A percentile compares a stretch with the other conserved stretches of the same genome.
Evolutionary conservation across 768 basidiomycete genomes (phyloP).

Genomic region (Collybiopsis luxurians): DNA sequence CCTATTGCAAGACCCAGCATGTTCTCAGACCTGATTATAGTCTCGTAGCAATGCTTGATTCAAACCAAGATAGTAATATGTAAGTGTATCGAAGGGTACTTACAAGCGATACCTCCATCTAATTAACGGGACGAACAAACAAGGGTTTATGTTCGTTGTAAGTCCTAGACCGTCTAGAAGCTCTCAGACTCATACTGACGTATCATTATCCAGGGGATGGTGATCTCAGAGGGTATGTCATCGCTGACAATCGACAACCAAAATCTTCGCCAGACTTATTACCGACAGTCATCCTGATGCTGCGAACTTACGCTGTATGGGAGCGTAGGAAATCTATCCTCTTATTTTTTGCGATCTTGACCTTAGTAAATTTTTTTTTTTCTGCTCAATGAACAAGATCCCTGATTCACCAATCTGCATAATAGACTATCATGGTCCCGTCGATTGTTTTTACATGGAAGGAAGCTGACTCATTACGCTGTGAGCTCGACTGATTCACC

Average conservation of each 20-base stretch:
- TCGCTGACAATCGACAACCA: background rate
- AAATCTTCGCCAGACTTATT: background rate
- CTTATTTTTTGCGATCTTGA: conserved; percentile 26
- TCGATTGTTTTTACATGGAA: background rate
- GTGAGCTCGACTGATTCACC: background rate
- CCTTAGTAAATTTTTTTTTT: conserved; percentile 12
- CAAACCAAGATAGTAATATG: background rate
- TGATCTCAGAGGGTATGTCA: background rate
- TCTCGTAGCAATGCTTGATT: background rate
- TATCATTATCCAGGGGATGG: background rate
- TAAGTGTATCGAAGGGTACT: background rate
- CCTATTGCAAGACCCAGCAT: background rate
- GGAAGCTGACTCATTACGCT: background rate
- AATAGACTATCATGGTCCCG: background rate
- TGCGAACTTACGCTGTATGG: conserved; percentile 46
- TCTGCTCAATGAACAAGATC: background rate
- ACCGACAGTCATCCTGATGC: conserved; percentile 32
- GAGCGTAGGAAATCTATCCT: conserved; percentile 32
- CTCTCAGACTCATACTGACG: background rate
- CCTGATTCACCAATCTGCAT: too few relatives aligned
- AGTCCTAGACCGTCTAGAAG: background rate
- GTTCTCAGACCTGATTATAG: background rate
- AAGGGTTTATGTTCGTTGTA: conserved; percentile 2
- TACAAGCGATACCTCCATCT: background rate
- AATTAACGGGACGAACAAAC: too few relatives aligned